Base-by-base conservation (phyloP, 257 asterid species). In the Euphrasia confusa region DNA sequence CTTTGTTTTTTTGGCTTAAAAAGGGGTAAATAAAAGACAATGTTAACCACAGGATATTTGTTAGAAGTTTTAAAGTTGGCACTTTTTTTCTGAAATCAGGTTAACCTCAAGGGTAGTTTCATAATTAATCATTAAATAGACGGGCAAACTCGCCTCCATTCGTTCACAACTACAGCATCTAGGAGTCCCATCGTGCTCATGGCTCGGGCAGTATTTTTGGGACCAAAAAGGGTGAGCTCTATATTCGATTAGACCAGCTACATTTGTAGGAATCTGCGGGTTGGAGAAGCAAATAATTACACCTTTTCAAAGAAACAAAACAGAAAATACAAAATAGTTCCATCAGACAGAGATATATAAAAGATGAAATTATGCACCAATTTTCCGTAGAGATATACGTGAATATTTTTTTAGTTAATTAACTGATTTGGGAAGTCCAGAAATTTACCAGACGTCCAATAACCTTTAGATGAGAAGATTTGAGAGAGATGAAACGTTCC, bases 211-310 rank as follows among this genome's bases (percentile, higher is more conserved):
- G 77, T 92, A 92, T 68, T 89, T 92, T 71, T 92, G 99, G 69
- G 97, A 84, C 99, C 99, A 92, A 81, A 92, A 92, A 42, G 96
- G 97, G 73, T 89, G 99, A 33, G 97, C 95, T 64, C 97, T 81
- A 61, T 89, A 92, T 80, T 92, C 99, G 69, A 92, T 89, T 68
- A 89, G 95, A 47, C 97, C 97, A 59, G 85, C 74, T 67, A 86
- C 86, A 79, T 89, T 92, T 71, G 95, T 89, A 40, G 97, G 99
- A 70, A 92, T 89, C 99, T 92, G 84, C 8, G 30, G 28, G 18
- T 10, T 58, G 24, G 47, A 6, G n/a, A 14, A 47, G 18, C 14
- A 47, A 47, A 13, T 2, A 3, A 47, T 47, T 47, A 47, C 13
- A 47, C 53, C 2, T 13, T 47, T 14, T 47, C 53, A 12, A 47